Percentiles rank a stretch among this genome's conserved stretches.
These are phyloP conservation scores for Phalaenopsis equestris DNA, from an alignment of 106 monocot genomes.

Conservation along the genomic window DNA sequence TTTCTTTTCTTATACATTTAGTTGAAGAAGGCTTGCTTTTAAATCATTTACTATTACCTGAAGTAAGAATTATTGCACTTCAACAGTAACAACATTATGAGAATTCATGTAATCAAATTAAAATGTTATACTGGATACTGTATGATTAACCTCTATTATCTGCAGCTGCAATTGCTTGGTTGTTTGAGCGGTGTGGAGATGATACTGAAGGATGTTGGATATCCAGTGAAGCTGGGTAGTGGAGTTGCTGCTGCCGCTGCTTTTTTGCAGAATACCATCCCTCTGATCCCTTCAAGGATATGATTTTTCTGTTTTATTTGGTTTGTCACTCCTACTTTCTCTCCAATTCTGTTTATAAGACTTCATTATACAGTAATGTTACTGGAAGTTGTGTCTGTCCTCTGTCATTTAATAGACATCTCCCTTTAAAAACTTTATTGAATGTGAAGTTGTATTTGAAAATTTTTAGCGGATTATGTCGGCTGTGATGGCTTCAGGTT, in stretches of 20 bases:
- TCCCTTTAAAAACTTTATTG: too few species aligned
- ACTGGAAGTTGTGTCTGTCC: background rate
- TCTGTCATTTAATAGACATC: too few species aligned
- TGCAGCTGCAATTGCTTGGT: conserved; percentile 89
- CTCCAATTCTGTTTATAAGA: background rate
- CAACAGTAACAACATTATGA: too few species aligned
- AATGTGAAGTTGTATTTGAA: too few species aligned
- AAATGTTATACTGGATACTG: too few species aligned
- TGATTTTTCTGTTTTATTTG: conserved; percentile 7
- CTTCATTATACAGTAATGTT: conserved; percentile 3
- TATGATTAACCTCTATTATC: background rate
- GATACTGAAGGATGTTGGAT: conserved; percentile 85
- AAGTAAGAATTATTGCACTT: too few species aligned
- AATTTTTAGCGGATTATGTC: too few species aligned
- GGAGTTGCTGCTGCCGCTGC: conserved; percentile 85
- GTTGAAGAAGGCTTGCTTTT: too few species aligned
- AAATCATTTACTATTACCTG: too few species aligned
- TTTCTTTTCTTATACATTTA: too few species aligned
- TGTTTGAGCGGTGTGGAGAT: conserved; percentile 90
- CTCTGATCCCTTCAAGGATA: conserved; percentile 66
- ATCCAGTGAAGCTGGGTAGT: conserved; percentile 81
- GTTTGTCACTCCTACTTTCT: background rate
- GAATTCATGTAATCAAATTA: too few species aligned
- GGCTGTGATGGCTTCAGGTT: too few species aligned
- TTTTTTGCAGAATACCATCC: conserved; percentile 61